Percentiles rank a stretch among this genome's conserved stretches.
Evolutionary conservation across 2,329 filamentous ascomycete species (phyloP).

Genomic region (Neonectria neomacrospora): DNA sequence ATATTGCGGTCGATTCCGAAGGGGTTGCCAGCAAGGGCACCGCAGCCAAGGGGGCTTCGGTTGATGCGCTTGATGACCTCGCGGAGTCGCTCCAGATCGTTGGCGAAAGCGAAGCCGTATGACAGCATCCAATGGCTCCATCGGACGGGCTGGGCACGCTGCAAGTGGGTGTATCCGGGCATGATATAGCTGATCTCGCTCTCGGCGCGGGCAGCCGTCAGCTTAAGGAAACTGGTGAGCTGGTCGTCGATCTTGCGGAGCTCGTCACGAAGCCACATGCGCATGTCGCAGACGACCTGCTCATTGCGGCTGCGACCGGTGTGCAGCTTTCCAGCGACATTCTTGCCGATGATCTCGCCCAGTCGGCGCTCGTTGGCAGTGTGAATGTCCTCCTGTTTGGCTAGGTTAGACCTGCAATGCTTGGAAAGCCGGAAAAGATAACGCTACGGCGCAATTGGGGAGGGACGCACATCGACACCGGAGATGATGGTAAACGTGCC

Average conservation of each 20-base stretch:
- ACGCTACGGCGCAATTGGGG: slow-evolving; percentile 47
- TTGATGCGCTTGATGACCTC: slow-evolving; percentile 82
- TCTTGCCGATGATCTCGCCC: slow-evolving; percentile 76
- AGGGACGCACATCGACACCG: slow-evolving; percentile 57
- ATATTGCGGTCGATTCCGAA: slow-evolving; percentile 84
- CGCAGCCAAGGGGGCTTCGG: slow-evolving; percentile 75
- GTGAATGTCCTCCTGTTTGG: slow-evolving; percentile 54
- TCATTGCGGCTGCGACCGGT: slow-evolving; percentile 78
- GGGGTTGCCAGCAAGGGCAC: slow-evolving; percentile 83
- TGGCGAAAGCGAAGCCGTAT: slow-evolving; percentile 76
- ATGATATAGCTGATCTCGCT: slow-evolving; percentile 72
- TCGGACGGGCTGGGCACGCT: slow-evolving; percentile 81
- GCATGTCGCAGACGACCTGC: slow-evolving; percentile 79
- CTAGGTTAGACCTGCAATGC: neutral
- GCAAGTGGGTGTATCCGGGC: slow-evolving; percentile 90
- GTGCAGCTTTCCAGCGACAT: slow-evolving; percentile 77
- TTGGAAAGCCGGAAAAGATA: neutral
- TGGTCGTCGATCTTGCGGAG: slow-evolving; percentile 40
- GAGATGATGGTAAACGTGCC: slow-evolving; percentile 63
- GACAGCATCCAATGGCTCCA: slow-evolving; percentile 87
- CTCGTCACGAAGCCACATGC: slow-evolving; percentile 65
- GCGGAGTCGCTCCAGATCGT: slow-evolving; percentile 80
- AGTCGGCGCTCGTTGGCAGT: slow-evolving; percentile 66
- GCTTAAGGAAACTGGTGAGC: slow-evolving; percentile 41
- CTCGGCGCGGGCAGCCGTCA: slow-evolving; percentile 45